Conservation (phyloP, 148 eudicot species). For the Silene latifolia region DNA sequence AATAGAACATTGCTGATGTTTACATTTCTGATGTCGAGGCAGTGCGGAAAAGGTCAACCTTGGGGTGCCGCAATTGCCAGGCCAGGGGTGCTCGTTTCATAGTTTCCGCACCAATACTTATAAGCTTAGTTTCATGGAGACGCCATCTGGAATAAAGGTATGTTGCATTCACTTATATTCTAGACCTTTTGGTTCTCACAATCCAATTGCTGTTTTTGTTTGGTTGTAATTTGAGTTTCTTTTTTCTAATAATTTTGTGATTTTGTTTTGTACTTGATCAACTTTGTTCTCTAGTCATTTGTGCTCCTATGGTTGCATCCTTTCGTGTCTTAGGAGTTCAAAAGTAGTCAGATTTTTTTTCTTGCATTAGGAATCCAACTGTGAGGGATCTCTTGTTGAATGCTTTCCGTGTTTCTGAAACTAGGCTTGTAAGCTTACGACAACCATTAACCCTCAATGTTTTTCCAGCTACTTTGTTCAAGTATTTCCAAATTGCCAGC, state of each 20-base stretch:
- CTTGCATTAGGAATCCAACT: neutral
- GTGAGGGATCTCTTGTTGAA: neutral
- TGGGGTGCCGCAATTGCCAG: conserved; percentile 98
- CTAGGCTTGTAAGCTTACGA: neutral
- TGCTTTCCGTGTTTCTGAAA: neutral
- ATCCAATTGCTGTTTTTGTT: no score
- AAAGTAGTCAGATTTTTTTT: neutral
- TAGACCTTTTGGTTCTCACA: no score
- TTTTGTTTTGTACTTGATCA: neutral
- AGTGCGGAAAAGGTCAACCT: conserved; percentile 93
- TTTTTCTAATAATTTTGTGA: neutral
- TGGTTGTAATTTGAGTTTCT: neutral
- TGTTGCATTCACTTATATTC: no score
- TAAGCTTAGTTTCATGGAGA: conserved; percentile 95
- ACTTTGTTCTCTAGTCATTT: neutral
- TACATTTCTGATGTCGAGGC: conserved; percentile 27
- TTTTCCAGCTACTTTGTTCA: no score
- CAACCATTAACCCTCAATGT: neutral
- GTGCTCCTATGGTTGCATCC: neutral
- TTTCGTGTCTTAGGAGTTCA: neutral
- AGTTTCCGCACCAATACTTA: conserved; percentile 92
- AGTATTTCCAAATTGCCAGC: neutral
- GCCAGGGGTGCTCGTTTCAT: conserved; percentile 97
- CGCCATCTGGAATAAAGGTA: conserved; percentile 98
- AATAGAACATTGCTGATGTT: neutral